Percentiles rank a stretch among this genome's conserved stretches.
These are phyloP conservation scores for Amaranthus hypochondriacus DNA, from an alignment of 148 eudicot species.

Conservation along the genomic window DNA sequence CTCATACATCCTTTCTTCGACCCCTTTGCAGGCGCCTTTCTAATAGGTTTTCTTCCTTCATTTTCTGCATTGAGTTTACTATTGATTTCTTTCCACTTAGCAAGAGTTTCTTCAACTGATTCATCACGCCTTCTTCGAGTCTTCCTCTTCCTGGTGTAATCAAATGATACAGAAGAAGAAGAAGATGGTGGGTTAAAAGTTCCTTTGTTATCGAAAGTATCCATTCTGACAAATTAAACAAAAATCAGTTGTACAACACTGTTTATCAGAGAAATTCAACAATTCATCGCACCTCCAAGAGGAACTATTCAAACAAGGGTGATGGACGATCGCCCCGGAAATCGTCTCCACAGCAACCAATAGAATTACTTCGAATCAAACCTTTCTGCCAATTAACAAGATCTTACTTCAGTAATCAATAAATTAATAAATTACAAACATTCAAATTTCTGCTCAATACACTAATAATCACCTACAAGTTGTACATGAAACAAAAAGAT, in stretches of 20 bases:
- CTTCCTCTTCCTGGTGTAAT: slow-evolving; percentile 50
- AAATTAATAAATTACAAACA: neutral
- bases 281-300: slow-evolving; percentile 21
- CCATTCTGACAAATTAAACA: slow-evolving; percentile 32
- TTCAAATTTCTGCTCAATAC: neutral
- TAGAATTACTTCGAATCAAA: slow-evolving; percentile 16
- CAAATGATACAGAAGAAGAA: slow-evolving; percentile 24
- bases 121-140: slow-evolving; percentile 41
- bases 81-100: slow-evolving; percentile 71
- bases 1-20: slow-evolving; percentile 95
- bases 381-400: slow-evolving; percentile 22
- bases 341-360: neutral
- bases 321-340: slow-evolving; percentile 9
- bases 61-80: slow-evolving; percentile 23
- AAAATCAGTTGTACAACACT: neutral
- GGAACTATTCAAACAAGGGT: neutral
- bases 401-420: slow-evolving; percentile 10
- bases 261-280: neutral
- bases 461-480: neutral
- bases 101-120: slow-evolving; percentile 50
- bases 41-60: slow-evolving; percentile 26
- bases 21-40: slow-evolving; percentile 77
- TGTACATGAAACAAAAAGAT: neutral
- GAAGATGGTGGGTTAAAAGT: slow-evolving; percentile 27
- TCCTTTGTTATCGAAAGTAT: slow-evolving; percentile 26